Base-by-base conservation (phyloP, 1,284 basidiomycete genomes). In the Cutaneotrichosporon cutaneum region DNA sequence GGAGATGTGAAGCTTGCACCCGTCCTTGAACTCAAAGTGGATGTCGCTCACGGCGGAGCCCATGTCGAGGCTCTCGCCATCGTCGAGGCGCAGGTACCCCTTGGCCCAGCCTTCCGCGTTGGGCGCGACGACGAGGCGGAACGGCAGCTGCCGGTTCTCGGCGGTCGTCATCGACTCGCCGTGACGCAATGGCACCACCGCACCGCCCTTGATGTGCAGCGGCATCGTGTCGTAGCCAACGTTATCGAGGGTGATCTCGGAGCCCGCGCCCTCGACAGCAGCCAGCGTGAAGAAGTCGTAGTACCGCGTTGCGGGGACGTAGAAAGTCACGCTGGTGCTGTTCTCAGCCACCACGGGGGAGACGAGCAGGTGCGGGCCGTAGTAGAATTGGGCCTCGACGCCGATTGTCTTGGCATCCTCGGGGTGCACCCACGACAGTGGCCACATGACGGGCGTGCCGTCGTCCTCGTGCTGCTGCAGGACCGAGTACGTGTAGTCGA, bases 211-310 rank as follows among this genome's bases (percentile, higher is more conserved):
- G 61, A 88, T 78, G 72, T 89, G 88, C 14, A 89, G 85, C 56
- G 85, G 85, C 74, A 90, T 90, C 30, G 62, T 60, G 51, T 65
- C 64, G 69, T 88, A 69, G 4, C 85, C 83, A 1, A 90, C 65
- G 26, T 68, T 45, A 13, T 58, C 50, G 36, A 66, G 55, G n/a
- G 59, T 64, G 21, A 64, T 27, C 13, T 11, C 72, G 54, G 8
- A 10, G n/a, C 66, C 61, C 77, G 72, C 21, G 74, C 77, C 65
- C 82, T 77, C 45, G 84, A 82, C 44, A 2, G 27, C 22, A 36
- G 83, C 80, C 69, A 88, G 87, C 0, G 86, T 89, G 77, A 86
- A 90, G 85, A 87, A 89, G 75, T 90, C 88, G 58, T 87, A 91
- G 60, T 82, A 78, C 0, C 84, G 83, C 16, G 77, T 78, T n/a